Evolutionary conservation across 1,139 yeast species (phyloP).

Genomic region (Hemisphaericaspora xylanilytica): DNA sequence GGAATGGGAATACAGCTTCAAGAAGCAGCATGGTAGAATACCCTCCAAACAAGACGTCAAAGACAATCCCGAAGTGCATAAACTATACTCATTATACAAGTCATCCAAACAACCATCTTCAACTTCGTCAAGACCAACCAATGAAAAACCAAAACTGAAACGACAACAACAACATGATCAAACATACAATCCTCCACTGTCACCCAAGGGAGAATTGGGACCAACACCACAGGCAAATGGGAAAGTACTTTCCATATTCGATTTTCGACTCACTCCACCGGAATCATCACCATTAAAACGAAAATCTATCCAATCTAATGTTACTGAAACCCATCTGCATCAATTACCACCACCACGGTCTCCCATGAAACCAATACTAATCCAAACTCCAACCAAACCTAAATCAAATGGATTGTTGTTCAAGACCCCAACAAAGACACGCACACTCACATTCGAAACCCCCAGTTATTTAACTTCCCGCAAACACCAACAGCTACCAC

Average conservation of each 20-base stretch:
- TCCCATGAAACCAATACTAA: conserved; percentile 5
- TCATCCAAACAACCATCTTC: conserved; percentile 8
- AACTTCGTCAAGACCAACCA: conserved; percentile 7
- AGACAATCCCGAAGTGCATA: conserved; percentile 38
- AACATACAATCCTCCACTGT: conserved; percentile 6
- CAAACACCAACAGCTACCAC: too few relatives aligned
- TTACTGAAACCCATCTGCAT: neutral
- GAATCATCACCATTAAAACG: conserved; percentile 41
- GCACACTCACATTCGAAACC: conserved; percentile 20
- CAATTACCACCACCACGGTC: conserved; percentile 4
- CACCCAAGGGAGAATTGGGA: conserved; percentile 44
- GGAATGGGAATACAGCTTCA: conserved; percentile 59
- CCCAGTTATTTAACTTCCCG: conserved; percentile 29
- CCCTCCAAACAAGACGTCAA: conserved; percentile 59
- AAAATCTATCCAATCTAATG: conserved; percentile 8
- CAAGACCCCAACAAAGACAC: conserved; percentile 10
- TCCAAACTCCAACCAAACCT: conserved; percentile 3
- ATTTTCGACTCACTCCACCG: conserved; percentile 47
- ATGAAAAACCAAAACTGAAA: conserved; percentile 1
- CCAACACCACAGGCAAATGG: conserved; percentile 81
- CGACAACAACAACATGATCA: conserved; percentile 11
- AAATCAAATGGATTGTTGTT: neutral
- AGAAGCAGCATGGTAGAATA: conserved; percentile 36
- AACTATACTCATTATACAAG: conserved; percentile 29
- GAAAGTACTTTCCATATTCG: conserved; percentile 64